Evolutionary conservation across 75 land plant genomes (phyloP), one percentile per base, ranked within the genome.

Genomic region (Cupressus sempervirens): DNA sequence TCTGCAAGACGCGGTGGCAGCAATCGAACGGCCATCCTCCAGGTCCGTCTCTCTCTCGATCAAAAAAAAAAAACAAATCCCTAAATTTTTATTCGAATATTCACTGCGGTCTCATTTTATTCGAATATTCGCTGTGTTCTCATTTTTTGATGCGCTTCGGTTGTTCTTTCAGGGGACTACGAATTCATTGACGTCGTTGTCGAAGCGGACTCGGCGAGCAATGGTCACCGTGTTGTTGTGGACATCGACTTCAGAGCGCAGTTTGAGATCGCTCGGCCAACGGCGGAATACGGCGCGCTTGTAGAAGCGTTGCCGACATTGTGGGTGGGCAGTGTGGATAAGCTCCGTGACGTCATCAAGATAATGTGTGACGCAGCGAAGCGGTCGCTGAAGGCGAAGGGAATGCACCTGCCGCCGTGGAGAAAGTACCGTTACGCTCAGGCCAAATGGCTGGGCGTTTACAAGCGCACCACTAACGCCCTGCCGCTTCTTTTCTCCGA

Each of bases 191-290:
- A 96, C 87, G 93, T 93, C 65, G 58, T 93, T 35, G 88, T 75
- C 29, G 83, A 72, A 74, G 73, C 12, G 53, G 34, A 81, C 82
- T 20, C 26, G 67, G 9, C 3, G 12, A 12, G 1, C 68, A 65
- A 65, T 0, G 68, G 5, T 7, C 8, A 68, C 7, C 75, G 41
- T 29, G 87, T 94, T 81, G 41, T 95, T 40, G 87, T 95, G 36
- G 97, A 95, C 84, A 84, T 89, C 9, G 97, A 91, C 26, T 95
- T 95, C 88, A 88, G 87, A 53, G 65, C 76, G 7, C 87, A 90
- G 87, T 92, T 95, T 85, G 94, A 95, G 88, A 88, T 95, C 83
- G 97, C 97, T 0, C 53, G 97, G 38, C 92, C 93, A 11, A 89
- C 96, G 29, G 81, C 76, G 12, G 89, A 83, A 77, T 95, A 91